Evolutionary conservation across 352 stramenopile genomes (phyloP).

Genomic region (Phytophthora idaei): DNA sequence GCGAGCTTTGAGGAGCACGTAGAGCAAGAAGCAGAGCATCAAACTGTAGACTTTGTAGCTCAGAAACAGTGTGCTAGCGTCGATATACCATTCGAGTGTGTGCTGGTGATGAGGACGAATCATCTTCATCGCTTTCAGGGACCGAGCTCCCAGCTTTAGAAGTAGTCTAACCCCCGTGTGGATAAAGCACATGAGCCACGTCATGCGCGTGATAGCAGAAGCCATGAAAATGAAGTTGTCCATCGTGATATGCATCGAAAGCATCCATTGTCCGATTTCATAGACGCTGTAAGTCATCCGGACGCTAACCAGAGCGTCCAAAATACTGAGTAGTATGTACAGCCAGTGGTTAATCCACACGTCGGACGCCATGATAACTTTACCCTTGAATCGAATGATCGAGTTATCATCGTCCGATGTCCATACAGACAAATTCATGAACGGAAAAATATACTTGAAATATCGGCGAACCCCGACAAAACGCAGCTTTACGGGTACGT

Average conservation of each 20-base stretch:
- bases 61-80: conserved; percentile 51
- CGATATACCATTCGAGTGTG: conserved; percentile 56
- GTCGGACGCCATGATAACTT: conserved; percentile 57
- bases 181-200: conserved; percentile 64
- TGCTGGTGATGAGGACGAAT: conserved; percentile 34
- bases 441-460: conserved; percentile 53
- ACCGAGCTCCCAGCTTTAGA: conserved; percentile 39
- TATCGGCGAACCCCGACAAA: conserved; percentile 34
- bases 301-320: conserved; percentile 52
- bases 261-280: conserved; percentile 62
- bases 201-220: conserved; percentile 51
- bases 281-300: conserved; percentile 53
- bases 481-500: conserved; percentile 47
- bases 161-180: conserved; percentile 41
- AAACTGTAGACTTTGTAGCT: conserved; percentile 71
- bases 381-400: conserved; percentile 60
- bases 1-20: conserved; percentile 39
- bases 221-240: conserved; percentile 68
- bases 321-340: conserved; percentile 62
- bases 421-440: conserved; percentile 46
- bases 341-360: conserved; percentile 79
- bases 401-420: conserved; percentile 42
- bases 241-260: conserved; percentile 49
- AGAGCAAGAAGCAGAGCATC: conserved; percentile 51
- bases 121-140: conserved; percentile 41